Conservation (phyloP, 176 grass and related monocot genomes). For the Musa itinerans region DNA sequence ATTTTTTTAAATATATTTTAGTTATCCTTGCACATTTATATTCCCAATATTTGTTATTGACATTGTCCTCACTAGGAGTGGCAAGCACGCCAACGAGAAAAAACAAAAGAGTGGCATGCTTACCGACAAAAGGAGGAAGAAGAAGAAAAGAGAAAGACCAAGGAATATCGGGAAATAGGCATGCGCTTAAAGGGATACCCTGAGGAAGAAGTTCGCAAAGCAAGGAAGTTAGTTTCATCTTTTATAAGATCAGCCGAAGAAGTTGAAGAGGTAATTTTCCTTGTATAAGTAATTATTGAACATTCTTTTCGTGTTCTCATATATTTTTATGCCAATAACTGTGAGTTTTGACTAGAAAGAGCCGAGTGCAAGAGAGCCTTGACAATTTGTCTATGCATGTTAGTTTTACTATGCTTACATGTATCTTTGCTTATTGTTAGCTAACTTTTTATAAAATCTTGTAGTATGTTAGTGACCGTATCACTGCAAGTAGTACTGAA, state of each 20-base stretch:
- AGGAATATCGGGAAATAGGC: constrained; percentile 79
- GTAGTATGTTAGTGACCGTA: background rate
- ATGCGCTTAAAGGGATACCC: constrained; percentile 85
- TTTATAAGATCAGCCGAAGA: constrained; percentile 74
- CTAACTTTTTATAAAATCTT: background rate
- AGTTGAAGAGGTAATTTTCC: constrained; percentile 59
- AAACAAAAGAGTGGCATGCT: constrained; percentile 79
- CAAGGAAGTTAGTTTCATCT: constrained; percentile 81
- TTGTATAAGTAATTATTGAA: constrained; percentile 7
- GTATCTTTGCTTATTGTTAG: background rate
- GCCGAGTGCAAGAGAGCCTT: background rate
- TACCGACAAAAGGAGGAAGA: constrained; percentile 76
- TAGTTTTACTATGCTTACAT: background rate
- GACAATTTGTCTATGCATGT: background rate
- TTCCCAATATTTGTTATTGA: background rate
- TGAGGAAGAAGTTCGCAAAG: constrained; percentile 81
- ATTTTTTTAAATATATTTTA: background rate
- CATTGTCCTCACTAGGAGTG: constrained; percentile 43
- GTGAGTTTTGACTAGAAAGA: constrained; percentile 1
- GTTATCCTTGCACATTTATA: background rate
- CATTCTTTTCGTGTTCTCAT: background rate
- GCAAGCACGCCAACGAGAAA: constrained; percentile 64
- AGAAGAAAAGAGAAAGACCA: constrained; percentile 54
- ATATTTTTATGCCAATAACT: background rate
- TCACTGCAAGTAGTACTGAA: background rate